Base-by-base conservation (phyloP, 108 stramenopile species). In the Schizochytrium sp. region DNA sequence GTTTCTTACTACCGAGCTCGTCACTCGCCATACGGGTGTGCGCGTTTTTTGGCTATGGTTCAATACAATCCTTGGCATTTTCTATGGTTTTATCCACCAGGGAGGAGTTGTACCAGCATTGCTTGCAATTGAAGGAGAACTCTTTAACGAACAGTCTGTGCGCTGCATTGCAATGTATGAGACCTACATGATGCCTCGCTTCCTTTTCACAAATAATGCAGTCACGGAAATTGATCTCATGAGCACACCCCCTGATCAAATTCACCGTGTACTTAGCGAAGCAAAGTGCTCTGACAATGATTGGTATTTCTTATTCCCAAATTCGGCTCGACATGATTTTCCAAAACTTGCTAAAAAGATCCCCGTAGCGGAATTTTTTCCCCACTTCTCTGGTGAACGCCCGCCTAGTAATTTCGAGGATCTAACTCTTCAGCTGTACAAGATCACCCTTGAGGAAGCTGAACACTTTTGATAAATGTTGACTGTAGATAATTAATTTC, bases 111-210 rank as follows among this genome's bases (percentile, higher is more conserved):
- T 83, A 2, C 76, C 50, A 13, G 76, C 50, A 5, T 53, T 83
- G 15, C 40, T 83, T n/a, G 76, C 76, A 5, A 49, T 83, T 10
- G 76, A 83, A 42, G 53, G 53, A 47, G 76, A 83, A 38, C 47
- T 83, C 53, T 55, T 83, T 1, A 38, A 49, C 0, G 8, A 55
- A 28, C 15, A 2, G 53, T 38, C 17, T 8, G 15, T 55, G 10
- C 76, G 50, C 12, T 83, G 76, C 53, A 55, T 83, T 38, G 76
- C 76, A 17, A 47, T 53, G 15, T 83, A 83, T 53, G 76, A 83
- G 47, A 83, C 76, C 45, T 83, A 83, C 76, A 83, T 83, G 76
- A 55, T 55, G 50, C 76, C 76, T 47, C 76, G 76, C 47, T 83
- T 83, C 28, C 47, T 83, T 13, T 50, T 83, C 10, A 55, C 76